phyloP scores from a whole-genome alignment of 1,139 yeast genomes.

The Yamadazyma spencermartinsiae region DNA sequence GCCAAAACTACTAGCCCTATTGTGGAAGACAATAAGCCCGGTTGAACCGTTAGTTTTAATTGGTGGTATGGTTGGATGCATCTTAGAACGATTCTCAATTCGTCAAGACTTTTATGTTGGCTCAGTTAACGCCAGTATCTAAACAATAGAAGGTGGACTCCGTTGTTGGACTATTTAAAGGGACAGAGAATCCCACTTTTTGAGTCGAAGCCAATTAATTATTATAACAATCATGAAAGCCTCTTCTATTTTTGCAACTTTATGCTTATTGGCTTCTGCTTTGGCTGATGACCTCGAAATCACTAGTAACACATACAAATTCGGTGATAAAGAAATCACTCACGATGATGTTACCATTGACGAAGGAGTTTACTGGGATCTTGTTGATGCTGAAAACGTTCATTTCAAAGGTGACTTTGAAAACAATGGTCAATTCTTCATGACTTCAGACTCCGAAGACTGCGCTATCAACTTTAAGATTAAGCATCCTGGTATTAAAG shows the following conservation, averaged over 20 bases:
- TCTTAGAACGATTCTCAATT: no score
- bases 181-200: no score
- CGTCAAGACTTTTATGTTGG: no score
- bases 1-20: no score
- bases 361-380: slow-evolving; percentile 11
- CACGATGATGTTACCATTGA: slow-evolving; percentile 13
- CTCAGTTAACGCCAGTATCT: no score
- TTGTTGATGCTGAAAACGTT: slow-evolving; percentile 12
- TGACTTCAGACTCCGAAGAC: slow-evolving; percentile 7
- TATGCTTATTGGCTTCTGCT: slow-evolving; percentile 13
- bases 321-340: slow-evolving; percentile 9
- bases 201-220: no score
- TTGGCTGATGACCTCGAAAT: slow-evolving; percentile 10
- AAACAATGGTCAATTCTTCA: slow-evolving; percentile 12
- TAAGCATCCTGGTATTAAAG: slow-evolving; percentile 5
- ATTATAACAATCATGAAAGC: slow-evolving; percentile 14
- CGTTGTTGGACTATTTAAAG: no score
- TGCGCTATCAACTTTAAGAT: slow-evolving; percentile 11
- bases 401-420: slow-evolving; percentile 13
- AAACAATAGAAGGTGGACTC: background rate
- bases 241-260: slow-evolving; percentile 13
- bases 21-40: no score
- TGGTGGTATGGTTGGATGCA: no score
- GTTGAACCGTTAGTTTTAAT: no score
- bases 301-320: slow-evolving; percentile 6